Evolutionary conservation across 225 moss, liverwort and hornwort genomes (phyloP).

Genomic region (Sphagnum contortum): DNA sequence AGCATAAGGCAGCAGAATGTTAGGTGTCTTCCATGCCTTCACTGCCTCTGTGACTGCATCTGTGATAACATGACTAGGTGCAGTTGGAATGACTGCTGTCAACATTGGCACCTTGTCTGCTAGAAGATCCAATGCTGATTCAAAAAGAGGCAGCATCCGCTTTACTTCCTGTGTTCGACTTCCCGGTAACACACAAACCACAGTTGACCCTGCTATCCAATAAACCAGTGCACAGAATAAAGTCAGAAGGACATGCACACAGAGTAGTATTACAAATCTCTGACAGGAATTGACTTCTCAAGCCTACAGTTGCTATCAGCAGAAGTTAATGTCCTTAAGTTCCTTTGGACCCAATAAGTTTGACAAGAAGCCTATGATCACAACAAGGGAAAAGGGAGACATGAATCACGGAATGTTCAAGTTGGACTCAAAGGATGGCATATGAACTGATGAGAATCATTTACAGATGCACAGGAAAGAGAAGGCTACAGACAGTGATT

Average conservation of each 20-base stretch:
- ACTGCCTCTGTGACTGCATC: constrained; percentile 43
- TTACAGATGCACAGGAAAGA: no score
- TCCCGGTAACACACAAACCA: constrained; percentile 81
- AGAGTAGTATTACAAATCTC: background rate
- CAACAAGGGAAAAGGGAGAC: no score
- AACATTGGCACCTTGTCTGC: constrained; percentile 39
- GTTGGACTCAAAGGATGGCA: no score
- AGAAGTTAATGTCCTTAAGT: no score
- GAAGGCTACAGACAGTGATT: no score
- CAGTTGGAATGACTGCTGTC: constrained; percentile 66
- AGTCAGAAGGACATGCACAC: background rate
- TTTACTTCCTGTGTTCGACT: constrained; percentile 93
- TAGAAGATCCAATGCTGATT: constrained; percentile 50
- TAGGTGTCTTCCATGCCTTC: constrained; percentile 61
- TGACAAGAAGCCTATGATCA: no score
- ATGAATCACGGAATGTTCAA: no score
- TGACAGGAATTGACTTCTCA: no score
- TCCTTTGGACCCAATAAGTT: no score
- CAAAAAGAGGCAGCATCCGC: constrained; percentile 88
- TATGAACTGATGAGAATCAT: no score
- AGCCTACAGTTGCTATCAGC: no score
- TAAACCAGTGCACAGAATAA: background rate
- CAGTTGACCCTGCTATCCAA: constrained; percentile 40
- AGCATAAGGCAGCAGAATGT: constrained; percentile 63
- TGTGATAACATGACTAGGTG: constrained; percentile 43